These are phyloP conservation scores for Iris macrosiphon DNA, from an alignment of 106 monocot genomes.

Conservation along the genomic window DNA sequence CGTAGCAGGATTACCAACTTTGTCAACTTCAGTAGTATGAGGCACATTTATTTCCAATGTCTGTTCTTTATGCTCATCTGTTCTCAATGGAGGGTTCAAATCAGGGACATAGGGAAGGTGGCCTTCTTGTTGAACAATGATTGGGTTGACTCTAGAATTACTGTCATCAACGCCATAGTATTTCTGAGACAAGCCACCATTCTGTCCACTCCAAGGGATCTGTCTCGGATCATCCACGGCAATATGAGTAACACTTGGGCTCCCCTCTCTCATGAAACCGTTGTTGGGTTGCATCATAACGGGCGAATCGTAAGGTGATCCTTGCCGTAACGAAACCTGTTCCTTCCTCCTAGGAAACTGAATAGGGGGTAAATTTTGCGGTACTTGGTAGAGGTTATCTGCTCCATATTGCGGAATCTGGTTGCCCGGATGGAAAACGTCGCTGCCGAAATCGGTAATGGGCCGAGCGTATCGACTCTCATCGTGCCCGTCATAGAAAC, in stretches of 20 bases:
- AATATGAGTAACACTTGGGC: conserved; percentile 19
- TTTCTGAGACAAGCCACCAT: conserved; percentile 26
- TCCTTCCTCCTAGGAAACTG: conserved; percentile 31
- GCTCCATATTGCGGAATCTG: conserved; percentile 33
- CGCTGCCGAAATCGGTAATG: conserved; percentile 16
- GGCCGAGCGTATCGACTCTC: conserved; percentile 19
- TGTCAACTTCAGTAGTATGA: neutral
- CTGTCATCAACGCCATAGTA: conserved; percentile 8
- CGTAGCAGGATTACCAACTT: conserved; percentile 9
- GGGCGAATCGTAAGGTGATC: conserved; percentile 34
- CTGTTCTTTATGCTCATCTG: conserved; percentile 1
- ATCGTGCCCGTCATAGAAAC: conserved; percentile 33
- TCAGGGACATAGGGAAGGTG: neutral
- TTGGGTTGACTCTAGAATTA: conserved; percentile 19
- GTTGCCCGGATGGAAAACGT: conserved; percentile 25
- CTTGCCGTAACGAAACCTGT: conserved; percentile 27
- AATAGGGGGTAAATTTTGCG: conserved; percentile 39
- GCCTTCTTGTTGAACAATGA: conserved; percentile 8
- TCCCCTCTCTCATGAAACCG: conserved; percentile 28
- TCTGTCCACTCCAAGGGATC: conserved; percentile 18
- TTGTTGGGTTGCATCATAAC: conserved; percentile 20
- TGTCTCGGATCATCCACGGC: conserved; percentile 38
- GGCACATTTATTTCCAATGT: neutral
- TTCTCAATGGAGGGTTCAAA: neutral
- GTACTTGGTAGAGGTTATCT: conserved; percentile 43